A percentile compares a stretch with the other conserved stretches of the same genome.
phyloP scores from a whole-genome alignment of 2,329 filamentous ascomycete species.

The Celoporthe dispersa region DNA sequence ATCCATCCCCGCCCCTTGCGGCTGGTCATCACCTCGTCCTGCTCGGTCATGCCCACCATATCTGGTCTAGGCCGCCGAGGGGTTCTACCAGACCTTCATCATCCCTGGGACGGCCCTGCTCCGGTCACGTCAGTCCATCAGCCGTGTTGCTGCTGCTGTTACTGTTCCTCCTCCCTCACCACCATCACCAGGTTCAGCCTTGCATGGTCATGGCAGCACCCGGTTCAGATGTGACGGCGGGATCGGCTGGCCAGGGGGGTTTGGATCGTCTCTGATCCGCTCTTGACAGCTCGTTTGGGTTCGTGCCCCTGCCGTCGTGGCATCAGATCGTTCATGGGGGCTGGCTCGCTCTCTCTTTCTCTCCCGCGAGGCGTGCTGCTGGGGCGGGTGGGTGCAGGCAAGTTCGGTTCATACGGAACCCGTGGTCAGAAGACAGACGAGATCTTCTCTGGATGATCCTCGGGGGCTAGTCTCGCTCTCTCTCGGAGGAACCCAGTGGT shows the following conservation, averaged over 20 bases:
- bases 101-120: background rate
- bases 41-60: conserved; percentile 3
- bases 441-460: too few species aligned
- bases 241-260: background rate
- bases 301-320: conserved; percentile 7
- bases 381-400: background rate
- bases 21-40: background rate
- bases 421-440: background rate
- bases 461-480: too few species aligned
- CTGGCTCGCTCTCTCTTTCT: too few species aligned
- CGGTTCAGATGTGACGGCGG: background rate
- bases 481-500: background rate
- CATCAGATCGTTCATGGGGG: background rate
- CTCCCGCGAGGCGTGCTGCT: too few species aligned
- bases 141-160: background rate
- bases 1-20: background rate
- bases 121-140: background rate
- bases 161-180: background rate
- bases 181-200: background rate
- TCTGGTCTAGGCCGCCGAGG: background rate
- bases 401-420: background rate
- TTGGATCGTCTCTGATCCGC: conserved; percentile 16
- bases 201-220: background rate
- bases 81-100: background rate
- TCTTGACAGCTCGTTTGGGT: conserved; percentile 24